Evolutionary conservation across 2,329 filamentous ascomycete species (phyloP), one percentile per base, ranked within the genome.

Genomic region (Fusarium hainanense): DNA sequence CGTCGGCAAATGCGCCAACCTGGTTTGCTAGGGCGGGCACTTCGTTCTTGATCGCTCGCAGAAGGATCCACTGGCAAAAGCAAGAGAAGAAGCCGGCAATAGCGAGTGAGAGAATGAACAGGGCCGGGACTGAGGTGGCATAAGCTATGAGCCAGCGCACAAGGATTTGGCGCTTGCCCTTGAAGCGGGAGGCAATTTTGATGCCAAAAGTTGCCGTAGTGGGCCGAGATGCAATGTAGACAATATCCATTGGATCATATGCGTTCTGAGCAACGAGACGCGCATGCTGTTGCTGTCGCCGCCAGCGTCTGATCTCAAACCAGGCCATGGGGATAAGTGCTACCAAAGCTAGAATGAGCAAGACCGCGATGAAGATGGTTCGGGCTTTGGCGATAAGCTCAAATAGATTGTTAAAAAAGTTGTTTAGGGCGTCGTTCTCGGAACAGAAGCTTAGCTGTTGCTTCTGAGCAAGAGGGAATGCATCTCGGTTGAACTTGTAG

Each of bases 371-470:
- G 77, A 97, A 94, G 49, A 91, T 87, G 65, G 90, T 92, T 75
- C 89, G 89, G 48, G 92, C 92, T 21, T 87, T 86, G 56, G 85
- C 81, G n/a, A 91, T 88, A 46, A 93, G 84, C 27, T 88, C 81
- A 52, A 89, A 88, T 3, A 98, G 84, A 14, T 85, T 85, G 59
- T 90, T 83, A 79, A 99, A 99, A 83, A 98, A 98, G 69, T 90
- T 85, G 76, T 90, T 89, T 79, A 99, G 92, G 32, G 88, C 89
- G 70, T 93, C 87, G 80, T 96, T 93, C 77, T 93, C 89, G 43
- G 93, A 93, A 83, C 96, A 99, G 82, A 99, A 98, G 1, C 87
- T 90, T 55, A 99, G 84, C 40, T 89, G 83, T 79, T 97, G 87
- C 82, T 97, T 97, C 73, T 90, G 83, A 3, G 96, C 94, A 4